Evolutionary conservation across 2,329 filamentous ascomycete genomes (phyloP), one percentile per base, ranked within the genome.

Genomic region (Teratosphaeria viscida): DNA sequence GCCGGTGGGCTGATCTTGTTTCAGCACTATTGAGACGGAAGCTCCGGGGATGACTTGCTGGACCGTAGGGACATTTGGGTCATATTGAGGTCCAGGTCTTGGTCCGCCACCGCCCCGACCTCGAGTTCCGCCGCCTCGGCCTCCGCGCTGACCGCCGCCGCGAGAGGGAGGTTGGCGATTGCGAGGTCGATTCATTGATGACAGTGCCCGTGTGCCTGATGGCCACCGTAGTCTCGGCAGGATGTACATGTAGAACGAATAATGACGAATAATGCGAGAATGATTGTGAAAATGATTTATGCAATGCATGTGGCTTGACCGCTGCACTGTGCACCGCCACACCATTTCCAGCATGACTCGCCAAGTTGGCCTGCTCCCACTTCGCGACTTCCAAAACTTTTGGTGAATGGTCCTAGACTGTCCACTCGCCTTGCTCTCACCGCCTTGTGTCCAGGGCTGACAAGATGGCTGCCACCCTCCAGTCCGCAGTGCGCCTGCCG

Each of bases 1-100:
- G 6, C 88, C 89, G 0, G 87, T 90, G 1, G 82, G 82, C 70
- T 92, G 89, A 72, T 92, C 88, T 62, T 81, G 78, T 68, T 92
- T 92, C 35, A 91, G 79, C 1, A 92, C 78, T 59, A 92, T 89
- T 55, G 85, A 87, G 57, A 92, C 89, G 3, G 69, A 63, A 3
- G 85, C 82, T 39, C 87, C 88, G 0, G 81, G 79, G 4, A 81
- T 64, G 34, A 89, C 84, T 63, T 84, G 67, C 35, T 63, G 57
- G 16, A 64, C 65, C 5, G 57, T 69, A 10, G 73, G 73, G 7
- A 74, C 70, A 32, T 62, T 60, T 53, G 57, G 57, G 23, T 59
- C 53, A 11, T 56, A 54, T 29, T 57, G 57, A 5, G 60, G 19
- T 34, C 49, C 47, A 7, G 29, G 29, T 32, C 29, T 32, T 32